Base-by-base conservation (phyloP, 2,329 filamentous ascomycete species). In the Penicillium brasilianum region DNA sequence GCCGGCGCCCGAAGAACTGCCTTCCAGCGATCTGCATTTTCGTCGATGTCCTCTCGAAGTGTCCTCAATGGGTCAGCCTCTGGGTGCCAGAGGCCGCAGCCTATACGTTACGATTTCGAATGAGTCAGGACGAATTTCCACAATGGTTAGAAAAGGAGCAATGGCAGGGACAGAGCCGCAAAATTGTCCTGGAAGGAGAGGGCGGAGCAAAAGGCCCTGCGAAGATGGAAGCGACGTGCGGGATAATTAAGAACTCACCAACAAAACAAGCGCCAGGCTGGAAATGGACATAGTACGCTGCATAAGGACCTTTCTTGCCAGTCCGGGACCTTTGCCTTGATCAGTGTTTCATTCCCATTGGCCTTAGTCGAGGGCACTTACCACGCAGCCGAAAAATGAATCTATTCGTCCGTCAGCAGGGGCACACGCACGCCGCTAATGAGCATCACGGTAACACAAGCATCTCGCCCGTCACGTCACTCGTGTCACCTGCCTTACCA, bases 211-310 rank as follows among this genome's bases (percentile, higher is more conserved):
- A 28, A 34, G 6, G 20, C 30, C n/a, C 30, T 22, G 30, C 5
- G 7, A 13, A 8, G n/a, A 20, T 7, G 18, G 39, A 25, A 83
- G 37, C 22, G 28, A 18, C 2, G 10, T 32, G 36, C 4, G 10
- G 10, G 25, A 18, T 10, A n/a, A 20, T 20, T 18, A 39, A 22
- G 4, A 5, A 54, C 85, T 79, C 80, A 88, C 87, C 93, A 44
- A 96, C 81, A 68, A 94, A 90, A 72, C 87, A 89, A 54, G 84
- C 80, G 25, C 80, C 81, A 11, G 93, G 92, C 73, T 94, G 87
- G 65, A 91, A 84, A 75, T 96, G 92, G 20, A 97, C 79, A 78
- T 96, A 97, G 79, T 97, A 97, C 72, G 88, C 89, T 7, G 93
- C 93, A 76, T 95, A 96, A 10, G 90, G 89, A 0, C 92, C 92